phyloP scores from a whole-genome alignment of 169 alveolate genomes.

The Cryptosporidium xiaoi region DNA sequence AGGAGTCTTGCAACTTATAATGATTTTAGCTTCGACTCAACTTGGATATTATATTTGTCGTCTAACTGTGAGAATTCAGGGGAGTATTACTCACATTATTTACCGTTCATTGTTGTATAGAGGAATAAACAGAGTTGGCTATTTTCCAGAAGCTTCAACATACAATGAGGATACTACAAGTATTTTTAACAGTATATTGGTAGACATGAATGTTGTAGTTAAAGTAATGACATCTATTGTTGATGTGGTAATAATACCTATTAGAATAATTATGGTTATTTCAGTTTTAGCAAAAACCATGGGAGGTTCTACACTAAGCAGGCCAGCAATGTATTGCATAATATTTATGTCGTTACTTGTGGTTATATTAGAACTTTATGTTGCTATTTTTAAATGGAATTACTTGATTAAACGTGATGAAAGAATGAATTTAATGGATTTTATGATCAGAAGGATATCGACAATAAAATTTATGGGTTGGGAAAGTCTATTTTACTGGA shows the following conservation, averaged over 20 bases:
- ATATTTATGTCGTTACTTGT: conserved; percentile 34
- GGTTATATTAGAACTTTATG: conserved; percentile 21
- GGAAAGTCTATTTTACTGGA: conserved; percentile 48
- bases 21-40: conserved; percentile 40
- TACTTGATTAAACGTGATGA: conserved; percentile 50
- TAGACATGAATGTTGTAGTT: conserved; percentile 44
- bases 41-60: conserved; percentile 51
- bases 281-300: conserved; percentile 16
- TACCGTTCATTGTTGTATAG: conserved; percentile 48
- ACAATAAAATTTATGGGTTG: conserved; percentile 45
- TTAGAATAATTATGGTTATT: conserved; percentile 31
- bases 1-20: conserved; percentile 12
- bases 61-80: conserved; percentile 55
- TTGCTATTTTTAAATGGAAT: conserved; percentile 58
- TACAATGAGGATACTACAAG: conserved; percentile 13
- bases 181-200: conserved; percentile 42
- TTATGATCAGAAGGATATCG: conserved; percentile 27
- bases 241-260: conserved; percentile 53
- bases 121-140: conserved; percentile 49
- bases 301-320: conserved; percentile 58
- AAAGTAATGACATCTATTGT: conserved; percentile 39
- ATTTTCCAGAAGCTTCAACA: background rate
- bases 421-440: conserved; percentile 58
- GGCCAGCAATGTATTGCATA: conserved; percentile 53
- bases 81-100: conserved; percentile 66